A percentile compares a stretch with the other conserved stretches of the same genome.
Evolutionary conservation across 495 filamentous ascomycete species (phyloP).

Genomic region (Podospora tetraspora): DNA sequence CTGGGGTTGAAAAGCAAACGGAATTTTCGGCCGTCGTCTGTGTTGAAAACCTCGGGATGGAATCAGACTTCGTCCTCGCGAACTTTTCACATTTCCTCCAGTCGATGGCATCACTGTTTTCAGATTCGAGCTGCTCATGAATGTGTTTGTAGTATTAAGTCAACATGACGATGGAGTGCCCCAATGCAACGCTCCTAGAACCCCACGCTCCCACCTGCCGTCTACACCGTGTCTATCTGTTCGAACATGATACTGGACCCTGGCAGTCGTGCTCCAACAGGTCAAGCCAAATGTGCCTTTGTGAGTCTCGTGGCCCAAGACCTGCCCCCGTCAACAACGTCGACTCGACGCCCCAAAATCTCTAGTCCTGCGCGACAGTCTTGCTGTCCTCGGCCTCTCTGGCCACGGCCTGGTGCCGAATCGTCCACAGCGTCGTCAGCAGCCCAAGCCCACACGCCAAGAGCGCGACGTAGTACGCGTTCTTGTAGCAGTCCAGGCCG

Average conservation of each 20-base stretch:
- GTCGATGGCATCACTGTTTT: neutral
- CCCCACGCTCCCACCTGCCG: neutral
- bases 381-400: slow-evolving; percentile 34
- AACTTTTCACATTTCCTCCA: neutral
- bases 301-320: neutral
- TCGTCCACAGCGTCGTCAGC: slow-evolving; percentile 66
- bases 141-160: neutral
- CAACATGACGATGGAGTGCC: neutral
- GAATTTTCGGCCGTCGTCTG: neutral
- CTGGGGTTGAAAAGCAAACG: too few relatives aligned
- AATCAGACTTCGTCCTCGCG: neutral
- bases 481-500: slow-evolving; percentile 73
- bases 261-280: neutral
- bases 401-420: slow-evolving; percentile 54
- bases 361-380: slow-evolving; percentile 31
- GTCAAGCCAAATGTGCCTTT: neutral
- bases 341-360: neutral
- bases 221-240: neutral
- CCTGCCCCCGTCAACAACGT: neutral
- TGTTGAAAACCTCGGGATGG: neutral
- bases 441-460: slow-evolving; percentile 66
- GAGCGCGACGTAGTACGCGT: slow-evolving; percentile 81
- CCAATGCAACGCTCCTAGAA: neutral
- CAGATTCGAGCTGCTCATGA: neutral
- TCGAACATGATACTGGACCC: neutral